Base-by-base conservation (phyloP, 2,329 filamentous ascomycete species). In the Fusarium subglutinans region DNA sequence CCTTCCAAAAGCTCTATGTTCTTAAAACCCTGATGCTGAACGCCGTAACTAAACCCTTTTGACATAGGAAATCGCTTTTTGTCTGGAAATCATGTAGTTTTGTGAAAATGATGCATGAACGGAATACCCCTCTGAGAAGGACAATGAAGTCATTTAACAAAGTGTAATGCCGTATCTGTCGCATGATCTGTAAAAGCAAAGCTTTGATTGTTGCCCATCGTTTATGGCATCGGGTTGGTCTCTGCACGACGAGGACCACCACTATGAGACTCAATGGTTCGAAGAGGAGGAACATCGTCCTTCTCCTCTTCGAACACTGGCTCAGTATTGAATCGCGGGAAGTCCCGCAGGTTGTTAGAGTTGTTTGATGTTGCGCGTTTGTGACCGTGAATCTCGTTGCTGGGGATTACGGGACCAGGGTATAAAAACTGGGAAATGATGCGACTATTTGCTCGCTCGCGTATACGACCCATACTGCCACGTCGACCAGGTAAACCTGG, bases 341-440 rank as follows among this genome's bases (percentile, higher is more conserved):
- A 78, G 20, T 65, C 56, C 24, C 75, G 70, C 13, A 76, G 73
- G 20, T 76, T 74, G 15, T 60, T 75, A 11, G 82, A 83, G n/a
- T 69, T 76, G 18, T 61, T 76, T 9, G 82, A 83, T 14, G 68
- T 73, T 20, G 66, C 70, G 28, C 80, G 77, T 47, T 76, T 79
- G 51, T 79, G 79, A 6, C 70, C 70, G 40, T 75, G 78, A n/a
- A 72, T 77, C 47, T 70, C 69, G 22, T 81, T 79, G 13, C 78
- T 80, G 22, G 80, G 80, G 10, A 85, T 74, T 14, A 80, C 79
- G 2, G 87, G 87, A 1, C 87, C 87, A 0, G 86, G 87, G 54
- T 87, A 87, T 18, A 89, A 78, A 33, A 89, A 81, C 55, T 85
- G 83, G 10, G 84, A 80, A 33, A 88, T 76, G 9, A 88, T 72